Evolutionary conservation across 768 basidiomycete genomes (phyloP), one percentile per base, ranked within the genome.

Genomic region (Thelephora ganbajun): DNA sequence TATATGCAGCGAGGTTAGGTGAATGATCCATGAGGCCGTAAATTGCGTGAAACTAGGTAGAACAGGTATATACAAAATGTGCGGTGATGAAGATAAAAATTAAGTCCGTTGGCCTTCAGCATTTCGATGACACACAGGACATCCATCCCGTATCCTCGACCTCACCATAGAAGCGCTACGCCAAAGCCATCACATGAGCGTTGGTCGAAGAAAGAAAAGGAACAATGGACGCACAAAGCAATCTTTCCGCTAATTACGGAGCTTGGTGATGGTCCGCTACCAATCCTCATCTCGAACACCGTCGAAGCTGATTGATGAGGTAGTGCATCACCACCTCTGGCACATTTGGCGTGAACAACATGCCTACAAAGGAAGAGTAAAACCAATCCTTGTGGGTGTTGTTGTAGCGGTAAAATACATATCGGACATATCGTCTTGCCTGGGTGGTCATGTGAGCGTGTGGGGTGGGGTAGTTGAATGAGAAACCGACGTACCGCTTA

Each of bases 291-390:
- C 13, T 69, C 69, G 13, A 73, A 66, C 33, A 77, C 54, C 4
- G 68, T 65, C 22, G 70, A 69, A 48, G 87, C 84, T 6, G 73
- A 70, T 48, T 76, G 74, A 18, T 68, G 64, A 0, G 83, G 80
- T 6, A 91, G 66, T 2, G 76, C 66, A 34, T 80, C 77, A 5
- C 70, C 72, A 9, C 80, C 77, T n/a, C 69, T 75, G 0, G 83
- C 76, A 54, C 92, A 94, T 6, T 69, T 66, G 0, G 83, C 82
- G 57, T 96, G 92, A 0, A 91, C 83, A 42, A 84, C 74, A 57
- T 96, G 92, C 33, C 87, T 80, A 61, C 92, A 96, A 9, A 96
- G 68, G 63, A 88, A 96, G 23, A 91, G 62, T 3, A 96, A 59
- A 2, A 76, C 57, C n/a, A 88, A 66, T 3, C 74, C 68, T 39